phyloP scores from a whole-genome alignment of 768 basidiomycete genomes.

The Lactifluus echinatus region DNA sequence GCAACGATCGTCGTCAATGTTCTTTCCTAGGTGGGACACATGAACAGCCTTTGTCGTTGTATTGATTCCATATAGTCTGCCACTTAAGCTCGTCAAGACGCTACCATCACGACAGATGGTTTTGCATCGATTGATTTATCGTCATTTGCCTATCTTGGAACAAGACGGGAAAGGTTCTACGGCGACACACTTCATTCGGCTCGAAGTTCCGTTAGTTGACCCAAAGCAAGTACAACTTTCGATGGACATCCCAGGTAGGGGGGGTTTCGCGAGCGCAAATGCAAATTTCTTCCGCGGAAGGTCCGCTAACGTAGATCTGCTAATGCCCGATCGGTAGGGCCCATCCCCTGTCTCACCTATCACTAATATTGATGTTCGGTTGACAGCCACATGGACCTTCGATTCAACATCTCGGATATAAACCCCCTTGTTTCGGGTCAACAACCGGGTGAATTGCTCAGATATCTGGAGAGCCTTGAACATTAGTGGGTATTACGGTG shows the following conservation, averaged over 20 bases:
- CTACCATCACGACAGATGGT: slow-evolving; percentile 13
- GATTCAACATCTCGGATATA: slow-evolving; percentile 35
- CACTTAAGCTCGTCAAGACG: slow-evolving; percentile 10
- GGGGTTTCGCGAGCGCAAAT: not conserved
- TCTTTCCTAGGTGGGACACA: slow-evolving; percentile 42
- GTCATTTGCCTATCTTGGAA: not conserved
- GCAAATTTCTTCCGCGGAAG: slow-evolving; percentile 4
- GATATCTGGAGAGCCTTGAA: slow-evolving; percentile 34
- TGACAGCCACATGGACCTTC: slow-evolving; percentile 38
- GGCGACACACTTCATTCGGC: slow-evolving; percentile 6
- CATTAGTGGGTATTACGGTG: slow-evolving; percentile 34
- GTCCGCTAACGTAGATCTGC: slow-evolving; percentile 6
- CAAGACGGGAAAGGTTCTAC: not conserved
- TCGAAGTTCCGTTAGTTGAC: slow-evolving; percentile 13
- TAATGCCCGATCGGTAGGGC: slow-evolving; percentile 18
- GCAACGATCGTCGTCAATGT: slow-evolving; percentile 28
- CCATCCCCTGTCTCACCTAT: not conserved
- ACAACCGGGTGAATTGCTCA: slow-evolving; percentile 36
- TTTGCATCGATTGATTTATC: slow-evolving; percentile 18
- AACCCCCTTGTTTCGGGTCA: slow-evolving; percentile 23
- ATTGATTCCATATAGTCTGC: slow-evolving; percentile 12
- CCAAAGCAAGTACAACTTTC: not conserved
- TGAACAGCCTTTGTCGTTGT: not conserved
- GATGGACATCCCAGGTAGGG: not conserved
- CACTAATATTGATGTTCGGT: not conserved